Evolutionary conservation across 1,139 yeast genomes (phyloP), one percentile per base, ranked within the genome.

Genomic region (Yamadazyma aaseri): DNA sequence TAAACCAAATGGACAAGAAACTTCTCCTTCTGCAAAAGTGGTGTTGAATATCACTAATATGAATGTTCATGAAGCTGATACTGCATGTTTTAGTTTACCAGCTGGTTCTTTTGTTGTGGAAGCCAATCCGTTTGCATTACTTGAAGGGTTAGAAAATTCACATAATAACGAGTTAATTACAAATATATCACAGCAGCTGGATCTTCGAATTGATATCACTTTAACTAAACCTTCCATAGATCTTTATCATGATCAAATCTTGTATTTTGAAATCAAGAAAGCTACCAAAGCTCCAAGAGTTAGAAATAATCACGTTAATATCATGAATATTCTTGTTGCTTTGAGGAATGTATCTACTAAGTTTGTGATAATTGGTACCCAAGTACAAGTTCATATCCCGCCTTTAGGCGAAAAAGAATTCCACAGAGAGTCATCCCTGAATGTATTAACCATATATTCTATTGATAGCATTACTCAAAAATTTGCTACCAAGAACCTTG

Each of bases 231-330:
- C 74, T 3, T 51, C 53, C 1, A 37, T 69, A 24, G 64, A 64
- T 39, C 37, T 69, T 17, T 70, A 63, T 41, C 63, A 63, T 33
- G 75, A 70, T 41, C 75, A 70, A 40, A 40, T 44, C 10, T 25
- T 41, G 8, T 29, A 34, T 21, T 27, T 38, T 23, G 29, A 41
- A 14, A 31, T 39, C 7, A 20, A 37, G 25, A 34, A 35, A 23
- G 37, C 34, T 18, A 31, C 39, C 13, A 25, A 17, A 6, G 25
- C 20, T 14, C 32, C 27, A 16, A 24, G 36, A 2, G 3, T 23
- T 11, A 13, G 30, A 20, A 20, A 13, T 6, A 12, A 23, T 6
- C n/a, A 18, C 3, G 27, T 42, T 9, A 45, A 45, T 18, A 18
- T 38, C 28, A 26, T 35, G 39, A 33, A 47, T 28, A 25, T 45